Percentiles rank a stretch among this genome's conserved stretches.
Conservation (phyloP, 495 filamentous ascomycete species). For the Tuber calosporum region DNA sequence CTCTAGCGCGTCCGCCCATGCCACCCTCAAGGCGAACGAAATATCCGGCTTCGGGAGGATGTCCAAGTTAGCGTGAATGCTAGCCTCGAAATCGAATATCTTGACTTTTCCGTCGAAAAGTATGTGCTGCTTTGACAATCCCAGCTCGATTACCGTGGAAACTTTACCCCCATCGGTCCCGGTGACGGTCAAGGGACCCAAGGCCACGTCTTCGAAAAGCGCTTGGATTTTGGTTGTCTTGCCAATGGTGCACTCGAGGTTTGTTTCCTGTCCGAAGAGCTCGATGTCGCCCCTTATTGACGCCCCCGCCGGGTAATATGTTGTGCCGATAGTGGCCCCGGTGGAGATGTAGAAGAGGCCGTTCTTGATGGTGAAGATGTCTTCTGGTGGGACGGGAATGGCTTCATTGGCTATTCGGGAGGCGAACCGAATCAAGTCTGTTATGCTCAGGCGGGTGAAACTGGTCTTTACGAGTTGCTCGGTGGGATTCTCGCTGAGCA, state of each 20-base stretch:
- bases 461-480: constrained; percentile 25
- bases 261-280: constrained; percentile 22
- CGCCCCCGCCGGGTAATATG: constrained; percentile 26
- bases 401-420: constrained; percentile 14
- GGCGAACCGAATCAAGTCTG: constrained; percentile 27
- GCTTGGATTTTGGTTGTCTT: constrained; percentile 19
- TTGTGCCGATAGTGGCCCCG: constrained; percentile 28
- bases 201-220: constrained; percentile 18
- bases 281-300: constrained; percentile 20
- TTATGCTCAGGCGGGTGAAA: constrained; percentile 21
- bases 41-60: constrained; percentile 30
- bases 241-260: constrained; percentile 25
- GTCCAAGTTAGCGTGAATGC: constrained; percentile 15
- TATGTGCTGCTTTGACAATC: constrained; percentile 26
- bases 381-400: constrained; percentile 21
- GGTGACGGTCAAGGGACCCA: constrained; percentile 22
- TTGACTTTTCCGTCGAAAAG: constrained; percentile 21
- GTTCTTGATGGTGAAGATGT: constrained; percentile 21
- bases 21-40: constrained; percentile 17
- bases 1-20: constrained; percentile 24
- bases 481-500: constrained; percentile 24
- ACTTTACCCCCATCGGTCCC: constrained; percentile 13
- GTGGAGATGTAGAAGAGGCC: constrained; percentile 28
- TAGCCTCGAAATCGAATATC: constrained; percentile 22
- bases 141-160: constrained; percentile 26